Percentiles rank a stretch among this genome's conserved stretches.
phyloP scores from a whole-genome alignment of 2,329 filamentous ascomycete genomes.

The Periconia macrospinosa region DNA sequence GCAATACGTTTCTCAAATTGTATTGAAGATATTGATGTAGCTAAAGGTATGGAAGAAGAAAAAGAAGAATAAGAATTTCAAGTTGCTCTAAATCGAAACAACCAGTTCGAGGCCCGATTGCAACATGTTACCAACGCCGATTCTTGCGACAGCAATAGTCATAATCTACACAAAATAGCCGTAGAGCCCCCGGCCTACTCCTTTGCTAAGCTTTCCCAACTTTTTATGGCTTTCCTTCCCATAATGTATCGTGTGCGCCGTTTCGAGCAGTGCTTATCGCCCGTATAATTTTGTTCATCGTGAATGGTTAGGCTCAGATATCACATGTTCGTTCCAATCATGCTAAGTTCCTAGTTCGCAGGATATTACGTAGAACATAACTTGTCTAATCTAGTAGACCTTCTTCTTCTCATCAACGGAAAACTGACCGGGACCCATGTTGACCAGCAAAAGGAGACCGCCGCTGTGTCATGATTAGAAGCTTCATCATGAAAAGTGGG shows the following conservation, averaged over 20 bases:
- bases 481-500: not conserved
- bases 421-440: conserved; percentile 97
- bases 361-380: conserved; percentile 14
- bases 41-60: not conserved
- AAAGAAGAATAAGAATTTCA: conserved; percentile 3
- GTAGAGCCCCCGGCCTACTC: conserved; percentile 13
- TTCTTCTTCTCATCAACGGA: conserved; percentile 99
- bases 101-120: conserved; percentile 12
- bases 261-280: conserved; percentile 6
- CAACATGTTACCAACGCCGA: conserved; percentile 24
- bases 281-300: not conserved
- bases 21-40: too few species aligned
- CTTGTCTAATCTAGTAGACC: conserved; percentile 70
- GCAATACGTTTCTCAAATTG: too few species aligned
- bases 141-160: conserved; percentile 8
- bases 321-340: conserved; percentile 25
- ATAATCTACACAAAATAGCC: conserved; percentile 32
- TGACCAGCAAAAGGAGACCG: conserved; percentile 92
- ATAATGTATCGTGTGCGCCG: not conserved
- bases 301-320: conserved; percentile 18
- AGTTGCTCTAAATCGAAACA: not conserved
- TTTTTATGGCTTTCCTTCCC: conserved; percentile 8
- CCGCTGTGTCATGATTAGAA: conserved; percentile 53
- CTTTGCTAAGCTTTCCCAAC: conserved; percentile 17
- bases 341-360: conserved; percentile 19